Percentiles rank a stretch among this genome's conserved stretches.
These are phyloP conservation scores for Rostrohypoxylon terebratum DNA, from an alignment of 495 filamentous ascomycete genomes.

Conservation along the genomic window DNA sequence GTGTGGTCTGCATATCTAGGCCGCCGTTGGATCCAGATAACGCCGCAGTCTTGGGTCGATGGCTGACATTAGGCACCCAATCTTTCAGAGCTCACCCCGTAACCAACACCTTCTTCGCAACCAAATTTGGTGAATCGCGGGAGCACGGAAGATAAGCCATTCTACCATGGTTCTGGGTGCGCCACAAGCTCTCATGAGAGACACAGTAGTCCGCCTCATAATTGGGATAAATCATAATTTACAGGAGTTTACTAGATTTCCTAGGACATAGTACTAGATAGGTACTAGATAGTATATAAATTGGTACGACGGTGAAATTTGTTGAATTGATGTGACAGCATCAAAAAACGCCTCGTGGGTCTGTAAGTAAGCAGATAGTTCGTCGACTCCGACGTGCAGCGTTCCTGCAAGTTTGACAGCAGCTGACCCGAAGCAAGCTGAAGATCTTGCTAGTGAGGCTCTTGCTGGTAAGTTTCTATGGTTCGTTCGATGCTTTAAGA, in stretches of 20 bases:
- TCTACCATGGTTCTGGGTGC: slow-evolving; percentile 44
- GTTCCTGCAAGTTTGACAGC: slow-evolving; percentile 51
- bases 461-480: slow-evolving; percentile 10
- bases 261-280: not conserved
- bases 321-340: slow-evolving; percentile 12
- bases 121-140: slow-evolving; percentile 37
- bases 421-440: slow-evolving; percentile 3
- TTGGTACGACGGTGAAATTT: not conserved
- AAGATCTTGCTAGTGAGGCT: slow-evolving; percentile 21
- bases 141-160: slow-evolving; percentile 41
- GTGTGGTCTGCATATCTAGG: slow-evolving; percentile 44
- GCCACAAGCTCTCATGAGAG: slow-evolving; percentile 19
- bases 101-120: slow-evolving; percentile 35
- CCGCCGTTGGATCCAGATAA: slow-evolving; percentile 50
- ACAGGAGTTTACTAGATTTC: not conserved
- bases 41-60: slow-evolving; percentile 52
- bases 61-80: slow-evolving; percentile 42
- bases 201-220: slow-evolving; percentile 17
- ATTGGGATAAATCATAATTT: slow-evolving; percentile 8
- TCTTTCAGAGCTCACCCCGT: slow-evolving; percentile 24
- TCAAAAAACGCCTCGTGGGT: slow-evolving; percentile 34
- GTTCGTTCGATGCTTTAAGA: slow-evolving; percentile 1
- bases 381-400: slow-evolving; percentile 46
- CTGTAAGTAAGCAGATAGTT: slow-evolving; percentile 39
- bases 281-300: not conserved